A percentile compares a stretch with the other conserved stretches of the same genome.
phyloP scores from a whole-genome alignment of 768 basidiomycete genomes.

The Dentipellis sp. region DNA sequence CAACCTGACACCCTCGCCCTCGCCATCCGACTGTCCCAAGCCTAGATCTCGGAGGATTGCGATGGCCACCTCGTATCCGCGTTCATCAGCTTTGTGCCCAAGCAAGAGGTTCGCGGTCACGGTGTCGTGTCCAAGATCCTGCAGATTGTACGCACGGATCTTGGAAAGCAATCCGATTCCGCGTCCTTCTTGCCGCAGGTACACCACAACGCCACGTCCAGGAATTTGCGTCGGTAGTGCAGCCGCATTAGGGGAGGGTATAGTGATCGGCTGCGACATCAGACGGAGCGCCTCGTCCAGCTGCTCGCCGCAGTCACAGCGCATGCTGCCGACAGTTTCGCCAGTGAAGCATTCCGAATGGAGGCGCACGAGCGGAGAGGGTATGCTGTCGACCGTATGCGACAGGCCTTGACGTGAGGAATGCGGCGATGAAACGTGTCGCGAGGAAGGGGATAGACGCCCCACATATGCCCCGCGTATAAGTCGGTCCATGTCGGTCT shows the following conservation, averaged over 20 bases:
- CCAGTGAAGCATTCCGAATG: slow-evolving; percentile 99
- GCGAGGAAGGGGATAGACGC: slow-evolving; percentile 50
- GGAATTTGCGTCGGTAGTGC: slow-evolving; percentile 40
- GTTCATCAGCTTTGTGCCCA: slow-evolving; percentile 89
- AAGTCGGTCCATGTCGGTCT: slow-evolving; percentile 92
- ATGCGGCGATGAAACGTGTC: slow-evolving; percentile 22
- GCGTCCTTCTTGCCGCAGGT: slow-evolving; percentile 94
- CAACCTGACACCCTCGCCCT: slow-evolving; percentile 59
- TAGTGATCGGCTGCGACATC: slow-evolving; percentile 62
- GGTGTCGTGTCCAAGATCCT: slow-evolving; percentile 98
- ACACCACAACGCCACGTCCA: slow-evolving; percentile 87
- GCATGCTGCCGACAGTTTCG: slow-evolving; percentile 95
- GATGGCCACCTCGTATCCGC: slow-evolving; percentile 85
- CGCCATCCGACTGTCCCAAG: slow-evolving; percentile 45
- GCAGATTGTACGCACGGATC: slow-evolving; percentile 94
- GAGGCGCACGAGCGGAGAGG: slow-evolving; percentile 82
- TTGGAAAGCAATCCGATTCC: slow-evolving; percentile 96
- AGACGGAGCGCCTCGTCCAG: slow-evolving; percentile 93
- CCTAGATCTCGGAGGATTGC: slow-evolving; percentile 87
- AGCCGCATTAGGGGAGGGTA: slow-evolving; percentile 28
- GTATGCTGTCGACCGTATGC: slow-evolving; percentile 27
- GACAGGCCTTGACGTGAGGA: slow-evolving; percentile 11
- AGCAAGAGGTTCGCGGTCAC: slow-evolving; percentile 95
- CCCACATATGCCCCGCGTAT: slow-evolving; percentile 92
- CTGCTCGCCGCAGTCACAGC: slow-evolving; percentile 98